Base-by-base conservation (phyloP, 140 eudicot species). In the Bidens hawaiensis region DNA sequence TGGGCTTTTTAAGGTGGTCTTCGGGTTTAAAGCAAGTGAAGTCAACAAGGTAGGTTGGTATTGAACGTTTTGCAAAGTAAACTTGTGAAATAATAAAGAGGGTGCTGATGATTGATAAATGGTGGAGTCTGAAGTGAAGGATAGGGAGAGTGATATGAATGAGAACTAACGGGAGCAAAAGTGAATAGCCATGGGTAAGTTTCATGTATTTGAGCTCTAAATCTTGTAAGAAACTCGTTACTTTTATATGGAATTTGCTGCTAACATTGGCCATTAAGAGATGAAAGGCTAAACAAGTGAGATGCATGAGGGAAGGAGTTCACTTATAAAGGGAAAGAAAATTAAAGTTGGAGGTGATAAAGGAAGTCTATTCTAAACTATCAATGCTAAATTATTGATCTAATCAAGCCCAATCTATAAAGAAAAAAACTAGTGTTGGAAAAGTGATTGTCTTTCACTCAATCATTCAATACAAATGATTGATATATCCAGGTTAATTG, bases 1-100 rank as follows among this genome's bases (percentile, higher is more conserved):
- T n/a, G 26, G 71, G 8, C 30, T 12, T 4, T 34, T 50, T 65
- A 36, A 65, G 51, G 50, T 33, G 36, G 50, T 65, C 41, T 1
- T 34, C 62, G 0, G 90, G 90, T 57, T 79, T 82, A 64, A 84
- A 79, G 57, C 96, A 85, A 28, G 94, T 21, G 22, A 82, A 82
- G 48, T 85, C 96, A 3, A 88, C 67, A 0, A 85, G 73, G 59
- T 84, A 88, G 10, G 85, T 48, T 5, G 24, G 11, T n/a, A n/a
- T n/a, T n/a, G n/a, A n/a, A n/a, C n/a, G n/a, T n/a, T n/a, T n/a
- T n/a, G n/a, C n/a, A n/a, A n/a, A n/a, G n/a, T n/a, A n/a, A n/a
- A n/a, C n/a, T n/a, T n/a, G n/a, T n/a, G n/a, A n/a, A n/a, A n/a
- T n/a, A n/a, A n/a, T n/a, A n/a, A n/a, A n/a, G n/a, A n/a, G n/a